phyloP scores from a whole-genome alignment of 768 basidiomycete genomes.

The Termitomyces sp. region DNA sequence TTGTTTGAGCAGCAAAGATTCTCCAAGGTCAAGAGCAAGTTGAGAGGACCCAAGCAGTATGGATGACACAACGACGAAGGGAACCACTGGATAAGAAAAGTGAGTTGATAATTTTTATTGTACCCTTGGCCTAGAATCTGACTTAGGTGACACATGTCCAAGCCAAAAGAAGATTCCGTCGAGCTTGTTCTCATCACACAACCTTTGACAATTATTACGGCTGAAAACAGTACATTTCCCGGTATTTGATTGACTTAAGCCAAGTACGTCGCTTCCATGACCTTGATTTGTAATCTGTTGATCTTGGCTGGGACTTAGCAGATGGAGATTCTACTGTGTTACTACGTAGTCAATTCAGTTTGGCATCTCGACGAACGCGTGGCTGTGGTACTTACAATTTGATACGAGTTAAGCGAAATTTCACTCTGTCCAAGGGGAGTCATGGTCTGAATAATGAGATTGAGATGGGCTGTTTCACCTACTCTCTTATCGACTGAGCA shows the following conservation, averaged over 20 bases:
- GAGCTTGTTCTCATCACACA: too few species aligned
- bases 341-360: neutral
- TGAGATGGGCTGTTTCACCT: neutral
- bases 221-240: neutral
- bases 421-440: neutral
- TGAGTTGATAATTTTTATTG: neutral
- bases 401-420: neutral
- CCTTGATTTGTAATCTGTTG: conserved; percentile 3
- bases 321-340: conserved; percentile 11
- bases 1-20: neutral
- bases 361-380: neutral
- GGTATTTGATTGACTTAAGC: neutral
- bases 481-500: too few species aligned
- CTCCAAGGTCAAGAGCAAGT: neutral
- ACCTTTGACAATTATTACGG: neutral
- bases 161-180: conserved; percentile 7
- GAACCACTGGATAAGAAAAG: neutral
- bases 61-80: too few species aligned
- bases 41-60: neutral
- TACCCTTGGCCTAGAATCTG: neutral
- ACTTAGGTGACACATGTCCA: conserved; percentile 3
- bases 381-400: neutral
- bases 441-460: neutral
- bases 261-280: neutral
- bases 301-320: neutral